Conservation (phyloP, 768 basidiomycete species). For the Phanerochaete carnosa region DNA sequence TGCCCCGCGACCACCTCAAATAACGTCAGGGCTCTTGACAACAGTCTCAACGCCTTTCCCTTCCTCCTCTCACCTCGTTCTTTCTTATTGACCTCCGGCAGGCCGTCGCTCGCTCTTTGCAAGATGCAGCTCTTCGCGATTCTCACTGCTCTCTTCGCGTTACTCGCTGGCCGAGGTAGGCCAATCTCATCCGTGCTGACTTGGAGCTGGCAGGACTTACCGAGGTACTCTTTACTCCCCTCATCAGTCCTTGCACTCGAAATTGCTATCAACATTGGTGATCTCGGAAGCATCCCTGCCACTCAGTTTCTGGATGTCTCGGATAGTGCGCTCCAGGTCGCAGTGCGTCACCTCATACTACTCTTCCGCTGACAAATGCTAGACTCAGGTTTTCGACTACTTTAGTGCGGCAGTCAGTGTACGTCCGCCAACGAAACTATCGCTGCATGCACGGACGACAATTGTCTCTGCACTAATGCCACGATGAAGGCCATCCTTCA, state of each 20-base stretch:
- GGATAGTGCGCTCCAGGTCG: constrained; percentile 25
- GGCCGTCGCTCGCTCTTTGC: constrained; percentile 22
- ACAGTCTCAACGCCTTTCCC: constrained; percentile 8
- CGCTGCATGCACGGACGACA: constrained; percentile 28
- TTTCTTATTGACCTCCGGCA: constrained; percentile 27
- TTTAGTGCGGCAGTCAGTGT: constrained; percentile 26
- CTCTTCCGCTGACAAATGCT: neutral
- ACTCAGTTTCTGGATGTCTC: constrained; percentile 42
- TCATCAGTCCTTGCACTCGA: constrained; percentile 43
- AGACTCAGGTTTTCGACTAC: neutral
- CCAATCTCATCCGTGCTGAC: neutral
- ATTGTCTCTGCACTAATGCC: constrained; percentile 51
- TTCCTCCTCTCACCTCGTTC: constrained; percentile 10
- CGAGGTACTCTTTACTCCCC: neutral
- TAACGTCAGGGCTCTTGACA: constrained; percentile 6
- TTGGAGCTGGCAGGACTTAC: neutral
- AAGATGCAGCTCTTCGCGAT: constrained; percentile 25
- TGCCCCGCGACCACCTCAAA: neutral
- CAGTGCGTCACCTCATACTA: constrained; percentile 22
- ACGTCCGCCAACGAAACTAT: neutral
- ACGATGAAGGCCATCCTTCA: constrained; percentile 40
- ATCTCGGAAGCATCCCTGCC: constrained; percentile 33
- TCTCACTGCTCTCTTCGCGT: constrained; percentile 34
- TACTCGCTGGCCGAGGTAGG: constrained; percentile 57
- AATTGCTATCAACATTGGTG: constrained; percentile 38